Conservation (phyloP, 306 rosid species). For the Cajanus cajan region DNA sequence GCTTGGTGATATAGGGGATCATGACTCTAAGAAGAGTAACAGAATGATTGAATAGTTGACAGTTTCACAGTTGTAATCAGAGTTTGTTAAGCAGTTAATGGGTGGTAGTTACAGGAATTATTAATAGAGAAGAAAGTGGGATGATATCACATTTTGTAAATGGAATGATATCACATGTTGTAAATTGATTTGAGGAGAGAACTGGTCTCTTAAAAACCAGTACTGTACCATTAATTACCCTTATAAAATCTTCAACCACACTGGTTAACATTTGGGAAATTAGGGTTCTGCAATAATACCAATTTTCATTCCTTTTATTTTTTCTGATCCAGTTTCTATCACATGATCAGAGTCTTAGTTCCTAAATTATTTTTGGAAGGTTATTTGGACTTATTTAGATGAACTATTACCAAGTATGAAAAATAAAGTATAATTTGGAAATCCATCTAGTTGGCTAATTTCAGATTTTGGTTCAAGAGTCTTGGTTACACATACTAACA, state of each 20-base stretch:
- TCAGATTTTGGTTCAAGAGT: background rate
- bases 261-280: background rate
- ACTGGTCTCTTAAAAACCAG: background rate
- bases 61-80: background rate
- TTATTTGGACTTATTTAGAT: background rate
- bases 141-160: background rate
- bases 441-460: background rate
- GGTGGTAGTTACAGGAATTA: background rate
- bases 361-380: background rate
- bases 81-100: background rate
- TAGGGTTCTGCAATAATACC: background rate
- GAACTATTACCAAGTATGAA: background rate
- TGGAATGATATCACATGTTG: background rate
- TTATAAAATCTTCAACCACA: background rate
- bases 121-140: background rate
- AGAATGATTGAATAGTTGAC: background rate
- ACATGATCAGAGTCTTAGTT: background rate
- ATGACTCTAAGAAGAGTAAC: background rate
- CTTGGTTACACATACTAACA: background rate
- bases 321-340: background rate
- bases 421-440: background rate
- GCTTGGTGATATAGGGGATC: background rate
- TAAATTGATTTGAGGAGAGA: background rate
- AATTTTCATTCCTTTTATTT: background rate
- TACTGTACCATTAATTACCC: background rate